Evolutionary conservation across 2,329 filamentous ascomycete genomes (phyloP), one percentile per base, ranked within the genome.

Genomic region (Monilinia fructicola): DNA sequence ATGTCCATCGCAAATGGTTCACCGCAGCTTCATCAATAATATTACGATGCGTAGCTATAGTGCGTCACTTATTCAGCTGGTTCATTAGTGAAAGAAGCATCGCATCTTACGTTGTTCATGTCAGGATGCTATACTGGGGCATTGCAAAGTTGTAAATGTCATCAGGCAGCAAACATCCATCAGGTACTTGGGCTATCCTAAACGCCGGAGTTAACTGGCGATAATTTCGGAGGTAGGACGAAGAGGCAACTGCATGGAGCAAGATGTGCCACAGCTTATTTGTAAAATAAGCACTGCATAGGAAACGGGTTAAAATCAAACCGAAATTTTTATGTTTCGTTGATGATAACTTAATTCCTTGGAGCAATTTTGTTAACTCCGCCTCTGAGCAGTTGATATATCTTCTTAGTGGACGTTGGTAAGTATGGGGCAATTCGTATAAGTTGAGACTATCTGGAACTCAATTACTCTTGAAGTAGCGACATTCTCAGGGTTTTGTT

Each of bases 61-160:
- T 50, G 28, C 26, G n/a, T 6, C 14, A 46, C 12, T 16, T 9
- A 23, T 6, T 16, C 14, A 50, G 21, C 10, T 26, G 9, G 48
- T 48, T 48, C 56, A 60, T 48, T 18, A 14, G 42, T 23, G 21
- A 28, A 48, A 23, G 26, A 59, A 35, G 42, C 28, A 48, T 35
- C 16, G 10, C 1, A 48, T n/a, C 28, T 5, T 18, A 18, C 4
- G 11, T 23, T 38, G 23, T 26, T 46, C 21, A 23, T 38, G 2
- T 18, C 21, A 16, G 35, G 28, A n/a, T 6, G 18, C 31, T 60
- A 40, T 35, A 31, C 31, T 11, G 28, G 7, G 16, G 31, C 28
- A 60, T 60, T 50, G 6, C 44, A 60, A 48, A 60, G 56, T 60
- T 60, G 56, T 12, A 60, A 23, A 38, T 50, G 21, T 46, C n/a